These are phyloP conservation scores for Colletotrichum shisoi DNA, from an alignment of 2,329 filamentous ascomycete species.

Conservation along the genomic window DNA sequence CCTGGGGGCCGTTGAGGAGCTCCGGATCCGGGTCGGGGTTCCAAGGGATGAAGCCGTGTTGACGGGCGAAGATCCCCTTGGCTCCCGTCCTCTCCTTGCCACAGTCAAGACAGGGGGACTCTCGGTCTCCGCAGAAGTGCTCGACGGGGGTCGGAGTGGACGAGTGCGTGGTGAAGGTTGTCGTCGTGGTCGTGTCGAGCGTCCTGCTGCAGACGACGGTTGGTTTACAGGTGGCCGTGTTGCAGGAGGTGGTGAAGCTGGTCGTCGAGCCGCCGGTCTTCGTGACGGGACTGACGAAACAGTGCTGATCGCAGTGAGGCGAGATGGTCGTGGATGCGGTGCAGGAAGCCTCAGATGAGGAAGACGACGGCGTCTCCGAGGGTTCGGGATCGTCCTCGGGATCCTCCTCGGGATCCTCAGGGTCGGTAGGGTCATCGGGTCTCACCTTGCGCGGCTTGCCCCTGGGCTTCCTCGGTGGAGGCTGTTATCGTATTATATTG, in stretches of 20 bases:
- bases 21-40: slow-evolving; percentile 1
- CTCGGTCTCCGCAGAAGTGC: slow-evolving; percentile 5
- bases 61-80: slow-evolving; percentile 1
- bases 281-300: slow-evolving; percentile 18
- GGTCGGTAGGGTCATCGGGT: slow-evolving; percentile 7
- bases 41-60: not conserved
- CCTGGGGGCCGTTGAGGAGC: not conserved
- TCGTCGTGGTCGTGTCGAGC: slow-evolving; percentile 17
- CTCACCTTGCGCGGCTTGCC: slow-evolving; percentile 19
- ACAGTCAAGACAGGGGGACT: slow-evolving; percentile 3
- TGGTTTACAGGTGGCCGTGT: slow-evolving; percentile 24
- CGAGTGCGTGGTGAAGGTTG: slow-evolving; percentile 14
- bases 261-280: not conserved
- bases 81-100: not conserved
- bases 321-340: slow-evolving; percentile 26
- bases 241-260: slow-evolving; percentile 24
- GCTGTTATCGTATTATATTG: not conserved
- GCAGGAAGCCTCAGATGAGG: slow-evolving; percentile 22
- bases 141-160: not conserved
- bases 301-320: slow-evolving; percentile 26
- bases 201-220: slow-evolving; percentile 28
- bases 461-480: slow-evolving; percentile 1
- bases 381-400: slow-evolving; percentile 15
- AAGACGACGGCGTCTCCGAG: slow-evolving; percentile 1
- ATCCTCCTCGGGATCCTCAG: slow-evolving; percentile 16